These are phyloP conservation scores for Boletellus ananas DNA, from an alignment of 768 basidiomycete genomes.

Conservation along the genomic window DNA sequence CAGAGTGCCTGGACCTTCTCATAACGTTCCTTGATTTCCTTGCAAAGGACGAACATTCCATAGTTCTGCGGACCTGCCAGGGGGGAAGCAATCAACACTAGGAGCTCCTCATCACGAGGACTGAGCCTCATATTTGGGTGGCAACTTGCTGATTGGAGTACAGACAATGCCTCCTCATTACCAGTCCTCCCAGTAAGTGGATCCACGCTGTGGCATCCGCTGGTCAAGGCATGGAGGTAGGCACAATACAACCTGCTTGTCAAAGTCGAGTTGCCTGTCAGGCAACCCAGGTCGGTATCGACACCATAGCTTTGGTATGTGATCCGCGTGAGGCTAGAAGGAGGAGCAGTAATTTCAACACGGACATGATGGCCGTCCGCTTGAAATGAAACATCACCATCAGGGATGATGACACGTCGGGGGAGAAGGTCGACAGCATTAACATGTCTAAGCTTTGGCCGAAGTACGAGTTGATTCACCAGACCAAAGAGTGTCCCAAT, in stretches of 20 bases:
- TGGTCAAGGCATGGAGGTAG: slow-evolving; percentile 42
- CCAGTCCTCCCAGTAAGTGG: slow-evolving; percentile 41
- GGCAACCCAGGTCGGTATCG: slow-evolving; percentile 25
- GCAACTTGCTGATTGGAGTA: slow-evolving; percentile 35
- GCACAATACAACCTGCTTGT: slow-evolving; percentile 31
- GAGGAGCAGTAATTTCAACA: background rate
- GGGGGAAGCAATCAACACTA: slow-evolving; percentile 29
- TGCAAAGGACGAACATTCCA: slow-evolving; percentile 20
- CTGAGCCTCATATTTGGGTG: slow-evolving; percentile 36
- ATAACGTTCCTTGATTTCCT: slow-evolving; percentile 29
- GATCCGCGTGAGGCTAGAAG: background rate
- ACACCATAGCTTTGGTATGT: background rate
- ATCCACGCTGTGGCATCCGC: slow-evolving; percentile 37
- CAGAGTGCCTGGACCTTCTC: slow-evolving; percentile 13
- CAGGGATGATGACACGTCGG: slow-evolving; percentile 12
- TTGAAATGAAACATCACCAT: slow-evolving; percentile 1
- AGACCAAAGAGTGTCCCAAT: slow-evolving; percentile 42
- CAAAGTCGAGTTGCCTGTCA: slow-evolving; percentile 21
- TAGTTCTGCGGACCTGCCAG: no score
- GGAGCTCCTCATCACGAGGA: slow-evolving; percentile 23
- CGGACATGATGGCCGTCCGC: slow-evolving; percentile 3
- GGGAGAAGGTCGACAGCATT: background rate
- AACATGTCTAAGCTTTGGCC: slow-evolving; percentile 6
- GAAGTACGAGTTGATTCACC: slow-evolving; percentile 30
- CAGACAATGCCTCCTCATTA: slow-evolving; percentile 38